Conservation (phyloP, 805 yeast species). For the Lipomyces chichibuensis region DNA sequence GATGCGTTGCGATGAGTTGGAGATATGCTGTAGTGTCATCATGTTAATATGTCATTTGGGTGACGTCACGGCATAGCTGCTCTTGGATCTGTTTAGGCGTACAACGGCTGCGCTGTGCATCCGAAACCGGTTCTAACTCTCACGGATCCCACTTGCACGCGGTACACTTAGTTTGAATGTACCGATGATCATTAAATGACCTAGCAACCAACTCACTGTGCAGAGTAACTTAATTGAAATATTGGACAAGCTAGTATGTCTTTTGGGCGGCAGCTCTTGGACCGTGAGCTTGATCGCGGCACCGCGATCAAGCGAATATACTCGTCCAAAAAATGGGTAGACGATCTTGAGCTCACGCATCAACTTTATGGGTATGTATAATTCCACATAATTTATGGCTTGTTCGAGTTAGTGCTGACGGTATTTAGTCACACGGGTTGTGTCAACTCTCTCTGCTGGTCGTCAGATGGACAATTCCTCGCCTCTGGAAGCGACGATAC, state of each 20-base stretch:
- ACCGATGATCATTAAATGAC: neutral
- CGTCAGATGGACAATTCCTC: conserved; percentile 30
- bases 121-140: too few species aligned
- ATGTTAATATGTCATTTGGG: too few species aligned
- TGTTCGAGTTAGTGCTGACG: neutral
- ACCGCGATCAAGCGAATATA: conserved; percentile 9
- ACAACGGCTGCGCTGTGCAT: too few species aligned
- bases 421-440: conserved; percentile 30
- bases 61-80: too few species aligned
- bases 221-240: neutral
- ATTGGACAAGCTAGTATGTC: neutral
- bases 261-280: conserved; percentile 3
- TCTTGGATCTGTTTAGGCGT: too few species aligned
- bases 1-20: too few species aligned
- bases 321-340: conserved; percentile 19
- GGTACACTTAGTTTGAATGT: neutral
- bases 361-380: conserved; percentile 28
- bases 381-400: too few species aligned
- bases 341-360: conserved; percentile 31
- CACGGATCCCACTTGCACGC: too few species aligned
- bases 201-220: neutral
- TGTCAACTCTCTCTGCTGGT: conserved; percentile 35
- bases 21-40: too few species aligned
- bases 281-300: conserved; percentile 6
- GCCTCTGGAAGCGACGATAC: conserved; percentile 37